A percentile compares a stretch with the other conserved stretches of the same genome.
Evolutionary conservation across 1,284 basidiomycete genomes (phyloP).

Genomic region (Malassezia slooffiae): DNA sequence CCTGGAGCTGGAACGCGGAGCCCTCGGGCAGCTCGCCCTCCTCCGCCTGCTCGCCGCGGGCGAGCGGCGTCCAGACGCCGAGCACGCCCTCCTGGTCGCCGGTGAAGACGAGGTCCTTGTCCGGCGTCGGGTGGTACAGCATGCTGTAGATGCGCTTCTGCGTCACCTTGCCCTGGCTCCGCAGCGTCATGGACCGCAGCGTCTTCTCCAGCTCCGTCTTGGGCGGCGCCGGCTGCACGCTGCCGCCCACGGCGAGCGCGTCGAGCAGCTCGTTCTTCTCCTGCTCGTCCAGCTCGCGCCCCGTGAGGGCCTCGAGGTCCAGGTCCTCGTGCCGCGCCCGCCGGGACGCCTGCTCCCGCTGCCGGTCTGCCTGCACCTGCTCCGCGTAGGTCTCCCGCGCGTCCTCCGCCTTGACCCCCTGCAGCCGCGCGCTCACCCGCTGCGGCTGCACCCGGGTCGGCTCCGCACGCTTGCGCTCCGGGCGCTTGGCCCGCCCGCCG

Average conservation of each 20-base stretch:
- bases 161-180: conserved; percentile 26
- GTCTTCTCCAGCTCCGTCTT: conserved; percentile 20
- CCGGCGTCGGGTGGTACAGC: conserved; percentile 30
- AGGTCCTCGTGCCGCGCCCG: conserved; percentile 15
- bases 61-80: conserved; percentile 38
- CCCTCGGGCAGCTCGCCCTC: conserved; percentile 19
- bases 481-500: conserved; percentile 10
- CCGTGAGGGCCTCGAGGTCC: conserved; percentile 12
- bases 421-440: conserved; percentile 23
- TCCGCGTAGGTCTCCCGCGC: neutral
- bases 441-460: conserved; percentile 21
- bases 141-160: conserved; percentile 35
- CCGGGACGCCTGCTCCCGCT: conserved; percentile 18
- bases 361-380: neutral
- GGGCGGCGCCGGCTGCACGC: conserved; percentile 6
- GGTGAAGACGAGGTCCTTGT: conserved; percentile 38
- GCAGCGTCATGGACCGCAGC: conserved; percentile 32
- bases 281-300: conserved; percentile 10
- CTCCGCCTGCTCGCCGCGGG: conserved; percentile 19
- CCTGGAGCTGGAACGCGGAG: conserved; percentile 27
- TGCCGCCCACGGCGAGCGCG: neutral
- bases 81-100: conserved; percentile 41
- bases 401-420: conserved; percentile 11
- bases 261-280: conserved; percentile 7
- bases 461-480: conserved; percentile 13